These are phyloP conservation scores for Penicillium pulvis DNA, from an alignment of 495 filamentous ascomycete genomes.

Conservation along the genomic window DNA sequence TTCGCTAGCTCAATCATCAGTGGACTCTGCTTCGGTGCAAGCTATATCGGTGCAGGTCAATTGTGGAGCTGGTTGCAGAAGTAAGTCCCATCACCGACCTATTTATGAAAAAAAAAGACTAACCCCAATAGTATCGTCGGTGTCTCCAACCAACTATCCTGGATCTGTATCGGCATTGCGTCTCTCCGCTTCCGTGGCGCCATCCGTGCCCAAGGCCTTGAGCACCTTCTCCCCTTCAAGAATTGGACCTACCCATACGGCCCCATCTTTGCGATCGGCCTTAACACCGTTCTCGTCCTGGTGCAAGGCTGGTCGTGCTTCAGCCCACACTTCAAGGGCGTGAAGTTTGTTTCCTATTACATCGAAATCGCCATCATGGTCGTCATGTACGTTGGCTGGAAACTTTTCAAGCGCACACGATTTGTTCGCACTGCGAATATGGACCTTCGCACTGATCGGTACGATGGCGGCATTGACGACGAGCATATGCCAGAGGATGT, in stretches of 20 bases:
- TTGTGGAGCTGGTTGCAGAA: conserved; percentile 61
- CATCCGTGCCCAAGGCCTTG: conserved; percentile 53
- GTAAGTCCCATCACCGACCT: conserved; percentile 23
- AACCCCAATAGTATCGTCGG: conserved; percentile 46
- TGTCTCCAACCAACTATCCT: conserved; percentile 64
- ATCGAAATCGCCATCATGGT: conserved; percentile 54
- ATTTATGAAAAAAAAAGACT: conserved; percentile 16
- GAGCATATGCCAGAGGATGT: conserved; percentile 11
- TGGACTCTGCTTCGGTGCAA: conserved; percentile 61
- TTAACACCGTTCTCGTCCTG: conserved; percentile 58
- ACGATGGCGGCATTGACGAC: conserved; percentile 28
- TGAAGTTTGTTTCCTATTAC: conserved; percentile 56
- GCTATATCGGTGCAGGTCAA: conserved; percentile 62
- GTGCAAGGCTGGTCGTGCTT: conserved; percentile 64
- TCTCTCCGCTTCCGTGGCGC: conserved; percentile 61
- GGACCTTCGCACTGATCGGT: conserved; percentile 58
- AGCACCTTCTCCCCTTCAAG: conserved; percentile 60
- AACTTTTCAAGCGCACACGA: conserved; percentile 46
- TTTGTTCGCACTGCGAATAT: conserved; percentile 43
- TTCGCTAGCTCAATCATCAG: conserved; percentile 56
- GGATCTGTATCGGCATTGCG: conserved; percentile 60
- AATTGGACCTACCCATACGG: conserved; percentile 65
- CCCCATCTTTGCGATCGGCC: conserved; percentile 50
- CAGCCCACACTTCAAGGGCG: conserved; percentile 50
- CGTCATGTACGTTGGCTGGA: conserved; percentile 55